Conservation (phyloP, 2,329 filamentous ascomycete genomes). For the Diaporthe capsici region DNA sequence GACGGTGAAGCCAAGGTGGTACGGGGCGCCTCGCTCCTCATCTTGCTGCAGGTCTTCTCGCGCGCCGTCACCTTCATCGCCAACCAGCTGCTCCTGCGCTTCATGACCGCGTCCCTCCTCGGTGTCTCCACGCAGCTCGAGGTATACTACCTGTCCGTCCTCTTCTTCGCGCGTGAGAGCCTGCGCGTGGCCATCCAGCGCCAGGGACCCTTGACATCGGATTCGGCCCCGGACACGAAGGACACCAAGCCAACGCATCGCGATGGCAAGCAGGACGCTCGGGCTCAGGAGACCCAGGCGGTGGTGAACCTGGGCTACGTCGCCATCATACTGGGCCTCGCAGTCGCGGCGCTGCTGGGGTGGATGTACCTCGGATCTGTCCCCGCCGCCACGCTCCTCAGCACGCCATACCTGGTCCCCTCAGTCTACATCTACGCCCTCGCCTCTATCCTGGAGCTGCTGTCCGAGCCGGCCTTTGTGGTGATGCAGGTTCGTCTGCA, state of each 20-base stretch:
- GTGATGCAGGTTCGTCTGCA: conserved; percentile 85
- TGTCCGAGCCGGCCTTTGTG: conserved; percentile 91
- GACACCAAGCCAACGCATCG: conserved; percentile 41
- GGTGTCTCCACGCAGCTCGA: conserved; percentile 92
- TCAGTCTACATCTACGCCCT: conserved; percentile 69
- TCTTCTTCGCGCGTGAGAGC: conserved; percentile 95
- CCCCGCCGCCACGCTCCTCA: conserved; percentile 59
- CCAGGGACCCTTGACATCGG: conserved; percentile 62
- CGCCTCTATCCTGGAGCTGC: conserved; percentile 78
- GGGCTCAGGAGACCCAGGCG: conserved; percentile 70
- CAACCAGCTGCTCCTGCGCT: conserved; percentile 92
- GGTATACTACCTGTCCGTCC: conserved; percentile 90
- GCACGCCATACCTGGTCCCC: conserved; percentile 74
- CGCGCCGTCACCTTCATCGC: conserved; percentile 89
- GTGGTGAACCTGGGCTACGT: conserved; percentile 75
- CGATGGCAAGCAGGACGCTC: conserved; percentile 45
- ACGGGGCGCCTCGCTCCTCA: conserved; percentile 85
- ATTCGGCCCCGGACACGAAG: neutral
- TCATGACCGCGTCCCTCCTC: conserved; percentile 86
- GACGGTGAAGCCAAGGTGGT: conserved; percentile 55
- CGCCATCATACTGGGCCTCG: conserved; percentile 36
- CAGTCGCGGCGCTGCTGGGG: conserved; percentile 68
- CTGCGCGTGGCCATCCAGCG: conserved; percentile 92
- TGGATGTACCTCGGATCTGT: conserved; percentile 75
- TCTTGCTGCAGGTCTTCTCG: conserved; percentile 89